A percentile compares a stretch with the other conserved stretches of the same genome.
phyloP scores from a whole-genome alignment of 805 yeast genomes.

The Candida alai region DNA sequence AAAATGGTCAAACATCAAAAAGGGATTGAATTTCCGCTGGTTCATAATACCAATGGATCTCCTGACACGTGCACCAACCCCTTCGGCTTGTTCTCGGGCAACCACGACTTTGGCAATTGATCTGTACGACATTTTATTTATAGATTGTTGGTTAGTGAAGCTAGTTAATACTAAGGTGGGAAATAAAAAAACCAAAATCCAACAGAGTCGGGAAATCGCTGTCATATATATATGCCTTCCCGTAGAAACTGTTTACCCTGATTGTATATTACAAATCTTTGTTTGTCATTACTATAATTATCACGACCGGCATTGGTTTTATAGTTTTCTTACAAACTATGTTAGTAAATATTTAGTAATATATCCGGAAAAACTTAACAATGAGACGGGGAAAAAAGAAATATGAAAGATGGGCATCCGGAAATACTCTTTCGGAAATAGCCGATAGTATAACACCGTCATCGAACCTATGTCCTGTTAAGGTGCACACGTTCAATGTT shows the following conservation, averaged over 20 bases:
- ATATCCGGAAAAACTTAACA: constrained; percentile 1
- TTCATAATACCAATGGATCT: constrained; percentile 70
- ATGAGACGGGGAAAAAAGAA: not conserved
- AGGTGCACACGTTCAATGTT: too few relatives aligned
- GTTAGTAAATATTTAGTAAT: constrained; percentile 5
- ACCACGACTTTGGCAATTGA: constrained; percentile 27
- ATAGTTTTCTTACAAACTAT: not conserved
- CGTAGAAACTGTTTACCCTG: too few relatives aligned
- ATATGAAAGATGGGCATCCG: too few relatives aligned
- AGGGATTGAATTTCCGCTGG: constrained; percentile 76
- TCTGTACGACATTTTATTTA: constrained; percentile 21
- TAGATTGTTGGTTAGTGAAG: constrained; percentile 1
- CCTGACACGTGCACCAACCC: constrained; percentile 84
- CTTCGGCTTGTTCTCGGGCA: constrained; percentile 75
- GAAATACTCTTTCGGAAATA: too few relatives aligned
- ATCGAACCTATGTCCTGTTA: too few relatives aligned
- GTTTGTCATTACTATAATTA: not conserved
- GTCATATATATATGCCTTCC: constrained; percentile 9
- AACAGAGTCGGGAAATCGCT: constrained; percentile 2
- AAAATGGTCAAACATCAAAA: constrained; percentile 79
- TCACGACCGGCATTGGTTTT: not conserved
- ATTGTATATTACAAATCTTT: too few relatives aligned
- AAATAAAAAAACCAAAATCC: constrained; percentile 5
- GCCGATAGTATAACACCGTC: too few relatives aligned
- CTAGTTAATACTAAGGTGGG: constrained; percentile 1